A percentile compares a stretch with the other conserved stretches of the same genome.
phyloP scores from a whole-genome alignment of 2,329 filamentous ascomycete genomes.

The Teratosphaeria pseudoeucalypti region DNA sequence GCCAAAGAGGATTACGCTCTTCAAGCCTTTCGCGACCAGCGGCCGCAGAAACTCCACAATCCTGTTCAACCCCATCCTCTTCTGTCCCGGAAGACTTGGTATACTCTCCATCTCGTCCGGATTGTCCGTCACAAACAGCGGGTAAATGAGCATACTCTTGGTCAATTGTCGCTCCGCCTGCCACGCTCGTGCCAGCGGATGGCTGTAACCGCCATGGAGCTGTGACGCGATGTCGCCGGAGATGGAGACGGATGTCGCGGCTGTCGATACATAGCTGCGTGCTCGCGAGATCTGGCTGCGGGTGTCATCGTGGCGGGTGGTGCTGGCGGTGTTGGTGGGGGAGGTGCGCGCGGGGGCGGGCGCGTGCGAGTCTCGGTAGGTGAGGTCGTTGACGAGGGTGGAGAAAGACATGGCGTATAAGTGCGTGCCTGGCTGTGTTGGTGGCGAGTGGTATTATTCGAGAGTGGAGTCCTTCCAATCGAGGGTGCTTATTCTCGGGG shows the following conservation, averaged over 20 bases:
- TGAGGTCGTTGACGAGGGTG: slow-evolving; percentile 42
- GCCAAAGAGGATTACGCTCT: slow-evolving; percentile 90
- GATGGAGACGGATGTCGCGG: slow-evolving; percentile 43
- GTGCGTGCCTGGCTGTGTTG: not conserved
- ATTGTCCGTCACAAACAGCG: slow-evolving; percentile 88
- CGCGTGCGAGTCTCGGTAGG: slow-evolving; percentile 33
- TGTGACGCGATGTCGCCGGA: slow-evolving; percentile 42
- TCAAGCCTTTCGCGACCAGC: slow-evolving; percentile 78
- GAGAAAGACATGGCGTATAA: slow-evolving; percentile 39
- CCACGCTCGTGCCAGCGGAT: slow-evolving; percentile 41
- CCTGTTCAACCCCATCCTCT: slow-evolving; percentile 78
- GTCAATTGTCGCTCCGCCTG: slow-evolving; percentile 44
- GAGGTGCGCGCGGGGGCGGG: slow-evolving; percentile 30
- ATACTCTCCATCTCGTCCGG: slow-evolving; percentile 87
- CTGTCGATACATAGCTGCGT: slow-evolving; percentile 41
- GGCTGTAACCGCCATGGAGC: slow-evolving; percentile 42
- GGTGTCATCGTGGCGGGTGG: slow-evolving; percentile 30
- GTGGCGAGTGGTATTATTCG: not conserved
- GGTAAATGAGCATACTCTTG: slow-evolving; percentile 92
- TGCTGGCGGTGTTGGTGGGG: slow-evolving; percentile 35
- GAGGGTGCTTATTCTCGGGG: not conserved
- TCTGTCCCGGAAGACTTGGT: slow-evolving; percentile 80
- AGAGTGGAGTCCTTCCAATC: not conserved
- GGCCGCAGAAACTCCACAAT: slow-evolving; percentile 75
- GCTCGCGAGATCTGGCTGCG: slow-evolving; percentile 38